phyloP scores from a whole-genome alignment of 495 filamentous ascomycete species.

The Neurospora hispaniola region DNA sequence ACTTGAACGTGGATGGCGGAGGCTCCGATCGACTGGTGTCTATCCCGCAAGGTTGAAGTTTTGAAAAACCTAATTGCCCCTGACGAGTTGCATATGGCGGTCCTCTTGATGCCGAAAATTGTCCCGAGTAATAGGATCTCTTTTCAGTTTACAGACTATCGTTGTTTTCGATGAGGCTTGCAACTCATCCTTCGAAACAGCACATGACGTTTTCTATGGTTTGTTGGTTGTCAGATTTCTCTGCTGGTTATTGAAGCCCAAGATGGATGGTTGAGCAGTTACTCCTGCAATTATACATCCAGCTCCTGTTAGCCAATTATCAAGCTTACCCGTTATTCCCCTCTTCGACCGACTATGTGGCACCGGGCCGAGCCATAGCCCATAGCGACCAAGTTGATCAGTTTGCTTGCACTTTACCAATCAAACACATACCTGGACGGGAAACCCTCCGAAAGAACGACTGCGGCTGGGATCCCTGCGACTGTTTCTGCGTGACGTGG shows the following conservation, averaged over 20 bases:
- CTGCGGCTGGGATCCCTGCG: conserved; percentile 1
- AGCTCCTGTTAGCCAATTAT: neutral
- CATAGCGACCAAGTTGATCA: neutral
- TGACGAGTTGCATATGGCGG: neutral
- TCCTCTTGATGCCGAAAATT: conserved; percentile 9
- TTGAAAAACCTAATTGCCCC: neutral
- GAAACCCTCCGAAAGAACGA: conserved; percentile 8
- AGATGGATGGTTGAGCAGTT: neutral
- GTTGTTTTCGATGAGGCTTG: neutral
- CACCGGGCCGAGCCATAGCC: neutral
- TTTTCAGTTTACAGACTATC: neutral
- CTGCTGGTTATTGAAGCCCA: neutral
- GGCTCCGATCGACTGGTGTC: neutral
- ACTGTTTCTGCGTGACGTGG: conserved; percentile 10
- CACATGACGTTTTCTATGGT: neutral
- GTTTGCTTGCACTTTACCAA: neutral
- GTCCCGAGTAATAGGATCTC: conserved; percentile 1
- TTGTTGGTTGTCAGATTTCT: neutral
- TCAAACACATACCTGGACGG: neutral
- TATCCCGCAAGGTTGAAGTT: neutral
- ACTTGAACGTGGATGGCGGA: neutral
- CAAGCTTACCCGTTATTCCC: neutral
- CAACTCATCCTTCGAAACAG: neutral
- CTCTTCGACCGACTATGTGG: neutral
- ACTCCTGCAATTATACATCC: neutral